Evolutionary conservation across 179 eudicot genomes (phyloP), one percentile per base, ranked within the genome.

Genomic region (Heliamphora pulchella): DNA sequence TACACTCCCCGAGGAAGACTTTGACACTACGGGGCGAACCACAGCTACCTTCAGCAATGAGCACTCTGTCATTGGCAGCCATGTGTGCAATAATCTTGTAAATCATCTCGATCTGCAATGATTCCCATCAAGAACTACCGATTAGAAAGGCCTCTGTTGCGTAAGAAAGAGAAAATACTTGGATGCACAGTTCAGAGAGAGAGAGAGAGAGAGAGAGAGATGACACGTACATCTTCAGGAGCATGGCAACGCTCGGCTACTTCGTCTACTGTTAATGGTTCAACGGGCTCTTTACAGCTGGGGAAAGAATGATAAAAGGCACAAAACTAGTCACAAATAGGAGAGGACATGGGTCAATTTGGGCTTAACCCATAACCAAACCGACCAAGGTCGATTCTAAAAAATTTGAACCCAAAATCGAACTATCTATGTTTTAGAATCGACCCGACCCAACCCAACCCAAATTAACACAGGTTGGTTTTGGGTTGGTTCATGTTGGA

Each of bases 61-160:
- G 85, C 3, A 94, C 98, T 94, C 99, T 89, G 73, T 96, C 99
- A 15, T 96, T 96, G 62, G 98, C 99, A 68, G 99, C 92, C 97
- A 96, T 96, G 85, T 96, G 97, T 3, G 95, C 94, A 0, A 96
- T 86, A 4, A 96, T 92, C 91, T 96, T 96, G 90, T 92, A 92
- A 8, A 96, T 92, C 98, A 96, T 96, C 85, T 96, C 99, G 86
- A 96, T 91, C 99, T 96, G 91, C 71, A 75, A 74, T 3, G 41
- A 61, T 5, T 46, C 39, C 39, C 39, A 31, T 4, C 48, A 61
- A 6, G 8, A 48, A 68, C 20, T 46, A 70, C 53, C 18, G 44
- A 65, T 79, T 39, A 69, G 39, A 11, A 6, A 65, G 17, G 50
- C 15, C 6, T 13, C 11, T 1, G 9, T 5, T n/a, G 5, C 39